Conservation (phyloP, 805 yeast species). For the Teunomyces cretensis region DNA sequence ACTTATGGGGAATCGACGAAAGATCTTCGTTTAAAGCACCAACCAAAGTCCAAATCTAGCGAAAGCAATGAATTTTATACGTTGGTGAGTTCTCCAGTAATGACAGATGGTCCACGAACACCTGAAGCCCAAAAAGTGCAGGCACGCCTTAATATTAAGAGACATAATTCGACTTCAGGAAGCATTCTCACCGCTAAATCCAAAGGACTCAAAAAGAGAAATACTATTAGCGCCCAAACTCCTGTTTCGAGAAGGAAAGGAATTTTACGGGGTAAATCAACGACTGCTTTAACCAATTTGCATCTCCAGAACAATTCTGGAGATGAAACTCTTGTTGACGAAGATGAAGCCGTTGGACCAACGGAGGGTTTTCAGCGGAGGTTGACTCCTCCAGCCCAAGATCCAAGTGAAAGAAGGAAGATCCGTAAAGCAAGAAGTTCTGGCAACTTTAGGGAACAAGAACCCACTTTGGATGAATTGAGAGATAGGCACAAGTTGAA, state of each 20-base stretch:
- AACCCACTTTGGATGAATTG: conserved; percentile 4
- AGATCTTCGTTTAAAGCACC: conserved; percentile 3
- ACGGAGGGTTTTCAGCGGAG: not conserved
- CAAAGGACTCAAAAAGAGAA: conserved; percentile 11
- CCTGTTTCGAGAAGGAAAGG: conserved; percentile 7
- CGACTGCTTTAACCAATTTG: conserved; percentile 18
- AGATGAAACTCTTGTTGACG: conserved; percentile 14
- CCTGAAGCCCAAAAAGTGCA: conserved; percentile 10
- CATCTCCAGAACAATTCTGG: conserved; percentile 4
- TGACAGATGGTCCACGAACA: conserved; percentile 10
- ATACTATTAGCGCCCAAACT: conserved; percentile 13
- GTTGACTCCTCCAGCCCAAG: not conserved
- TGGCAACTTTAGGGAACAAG: conserved; percentile 23
- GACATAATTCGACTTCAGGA: conserved; percentile 20
- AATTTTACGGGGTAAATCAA: conserved; percentile 18
- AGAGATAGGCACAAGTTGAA: conserved; percentile 8
- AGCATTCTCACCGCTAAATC: not conserved
- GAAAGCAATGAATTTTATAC: conserved; percentile 9
- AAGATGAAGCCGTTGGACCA: conserved; percentile 7
- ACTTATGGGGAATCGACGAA: conserved; percentile 3
- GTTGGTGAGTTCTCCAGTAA: conserved; percentile 23
- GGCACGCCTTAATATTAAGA: conserved; percentile 18
- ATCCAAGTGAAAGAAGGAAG: conserved; percentile 4
- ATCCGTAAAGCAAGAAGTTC: conserved; percentile 37
- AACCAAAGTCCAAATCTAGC: conserved; percentile 8